These are phyloP conservation scores for Apiospora sp. DNA, from an alignment of 2,329 filamentous ascomycete genomes.

Conservation along the genomic window DNA sequence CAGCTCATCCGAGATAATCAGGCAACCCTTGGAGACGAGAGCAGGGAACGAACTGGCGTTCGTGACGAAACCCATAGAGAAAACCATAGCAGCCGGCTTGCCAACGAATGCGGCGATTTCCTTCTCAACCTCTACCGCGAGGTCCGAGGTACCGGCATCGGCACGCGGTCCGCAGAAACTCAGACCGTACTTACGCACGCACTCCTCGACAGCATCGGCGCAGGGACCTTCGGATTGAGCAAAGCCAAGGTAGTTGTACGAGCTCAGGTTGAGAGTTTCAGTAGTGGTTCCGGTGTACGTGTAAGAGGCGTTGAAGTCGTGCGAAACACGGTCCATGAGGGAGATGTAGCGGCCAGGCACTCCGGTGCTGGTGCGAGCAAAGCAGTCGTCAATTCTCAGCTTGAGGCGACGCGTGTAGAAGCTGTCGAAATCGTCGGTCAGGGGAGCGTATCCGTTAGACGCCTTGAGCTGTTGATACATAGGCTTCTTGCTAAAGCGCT, in stretches of 20 bases:
- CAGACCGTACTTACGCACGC: slow-evolving; percentile 85
- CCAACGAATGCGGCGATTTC: slow-evolving; percentile 91
- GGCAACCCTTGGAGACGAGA: slow-evolving; percentile 88
- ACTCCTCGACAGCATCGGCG: slow-evolving; percentile 89
- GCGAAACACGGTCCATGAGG: slow-evolving; percentile 86
- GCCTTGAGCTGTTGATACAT: slow-evolving; percentile 82
- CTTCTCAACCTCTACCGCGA: slow-evolving; percentile 88
- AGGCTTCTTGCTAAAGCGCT: slow-evolving; percentile 87
- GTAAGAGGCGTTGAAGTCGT: slow-evolving; percentile 92
- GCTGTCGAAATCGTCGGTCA: slow-evolving; percentile 98
- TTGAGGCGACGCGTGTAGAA: slow-evolving; percentile 96
- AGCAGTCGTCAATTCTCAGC: slow-evolving; percentile 95
- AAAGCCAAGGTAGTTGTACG: slow-evolving; percentile 99
- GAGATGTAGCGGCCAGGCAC: slow-evolving; percentile 95
- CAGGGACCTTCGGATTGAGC: slow-evolving; percentile 97
- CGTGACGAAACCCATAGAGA: slow-evolving; percentile 98
- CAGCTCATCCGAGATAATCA: slow-evolving; percentile 95
- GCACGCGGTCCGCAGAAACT: slow-evolving; percentile 81
- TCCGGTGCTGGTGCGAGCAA: slow-evolving; percentile 89
- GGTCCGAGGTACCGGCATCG: slow-evolving; percentile 86
- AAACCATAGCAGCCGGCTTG: slow-evolving; percentile 94
- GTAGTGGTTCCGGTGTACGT: slow-evolving; percentile 88
- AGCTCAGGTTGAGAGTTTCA: slow-evolving; percentile 98
- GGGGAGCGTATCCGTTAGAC: slow-evolving; percentile 87
- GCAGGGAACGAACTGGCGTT: slow-evolving; percentile 94